phyloP scores from a whole-genome alignment of 257 asterid genomes.

The Thymus mandschuricus region DNA sequence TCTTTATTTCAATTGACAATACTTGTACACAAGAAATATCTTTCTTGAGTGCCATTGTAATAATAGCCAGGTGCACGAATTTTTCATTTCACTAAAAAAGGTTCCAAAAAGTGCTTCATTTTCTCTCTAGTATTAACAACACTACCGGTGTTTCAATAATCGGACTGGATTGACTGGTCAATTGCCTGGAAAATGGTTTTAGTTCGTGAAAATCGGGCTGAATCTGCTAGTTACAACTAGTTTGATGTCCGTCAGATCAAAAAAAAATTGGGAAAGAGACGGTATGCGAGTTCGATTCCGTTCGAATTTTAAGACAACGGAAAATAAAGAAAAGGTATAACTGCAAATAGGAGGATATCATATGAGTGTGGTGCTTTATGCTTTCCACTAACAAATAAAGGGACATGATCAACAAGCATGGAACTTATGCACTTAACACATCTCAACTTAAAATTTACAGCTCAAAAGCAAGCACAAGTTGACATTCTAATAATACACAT shows the following conservation, averaged over 20 bases:
- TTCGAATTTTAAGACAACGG: too few species aligned
- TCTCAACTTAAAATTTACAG: slow-evolving; percentile 16
- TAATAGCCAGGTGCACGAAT: background rate
- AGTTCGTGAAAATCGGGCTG: too few species aligned
- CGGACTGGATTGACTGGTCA: too few species aligned
- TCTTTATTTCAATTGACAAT: slow-evolving; percentile 6
- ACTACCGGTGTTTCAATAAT: too few species aligned
- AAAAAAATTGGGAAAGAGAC: too few species aligned
- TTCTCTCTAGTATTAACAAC: too few species aligned
- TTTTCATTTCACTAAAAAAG: slow-evolving; percentile 1
- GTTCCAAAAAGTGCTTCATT: too few species aligned
- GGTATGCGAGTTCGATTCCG: too few species aligned
- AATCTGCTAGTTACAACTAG: too few species aligned
- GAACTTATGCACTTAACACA: slow-evolving; percentile 23
- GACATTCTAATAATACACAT: background rate
- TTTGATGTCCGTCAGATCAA: too few species aligned
- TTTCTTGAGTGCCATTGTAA: slow-evolving; percentile 13
- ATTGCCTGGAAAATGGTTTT: too few species aligned
- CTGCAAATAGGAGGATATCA: background rate
- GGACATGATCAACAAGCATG: slow-evolving; percentile 24
- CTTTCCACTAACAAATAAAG: background rate
- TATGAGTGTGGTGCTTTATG: background rate
- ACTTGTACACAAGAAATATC: background rate
- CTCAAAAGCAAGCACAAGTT: background rate
- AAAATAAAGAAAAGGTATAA: background rate